phyloP scores from a whole-genome alignment of 2,329 filamentous ascomycete genomes.

The Curvularia sp. region DNA sequence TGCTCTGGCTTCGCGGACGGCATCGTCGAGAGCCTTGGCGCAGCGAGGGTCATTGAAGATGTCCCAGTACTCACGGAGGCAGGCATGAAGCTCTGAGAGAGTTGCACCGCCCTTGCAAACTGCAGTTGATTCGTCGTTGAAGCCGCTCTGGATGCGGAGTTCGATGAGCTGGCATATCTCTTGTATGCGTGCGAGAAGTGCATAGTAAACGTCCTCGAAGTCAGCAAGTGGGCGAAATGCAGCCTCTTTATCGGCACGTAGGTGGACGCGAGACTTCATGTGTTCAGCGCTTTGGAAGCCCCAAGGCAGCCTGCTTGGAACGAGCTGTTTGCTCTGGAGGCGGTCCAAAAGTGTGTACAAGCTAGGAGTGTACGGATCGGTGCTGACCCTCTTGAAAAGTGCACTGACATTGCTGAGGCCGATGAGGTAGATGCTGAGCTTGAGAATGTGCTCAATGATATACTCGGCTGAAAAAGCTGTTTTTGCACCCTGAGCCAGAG shows the following conservation, averaged over 20 bases:
- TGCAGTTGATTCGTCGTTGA: constrained; percentile 23
- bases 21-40: constrained; percentile 36
- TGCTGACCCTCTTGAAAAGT: constrained; percentile 17
- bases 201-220: constrained; percentile 47
- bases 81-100: constrained; percentile 23
- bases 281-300: constrained; percentile 20
- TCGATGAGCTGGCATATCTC: constrained; percentile 34
- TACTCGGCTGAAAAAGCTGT: constrained; percentile 17
- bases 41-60: constrained; percentile 34
- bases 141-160: constrained; percentile 34
- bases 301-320: constrained; percentile 24
- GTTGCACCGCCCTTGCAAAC: constrained; percentile 23
- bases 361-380: constrained; percentile 37
- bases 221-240: constrained; percentile 57
- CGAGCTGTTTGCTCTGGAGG: constrained; percentile 43
- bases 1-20: constrained; percentile 30
- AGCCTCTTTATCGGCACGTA: constrained; percentile 43
- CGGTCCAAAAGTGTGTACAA: constrained; percentile 38
- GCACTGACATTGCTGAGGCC: constrained; percentile 16
- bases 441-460: constrained; percentile 31
- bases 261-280: constrained; percentile 15
- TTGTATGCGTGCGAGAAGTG: constrained; percentile 34
- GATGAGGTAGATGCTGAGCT: constrained; percentile 24
- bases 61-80: constrained; percentile 33
- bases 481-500: constrained; percentile 16